These are phyloP conservation scores for Pleurotus platypus DNA, from an alignment of 768 basidiomycete species.

Conservation along the genomic window DNA sequence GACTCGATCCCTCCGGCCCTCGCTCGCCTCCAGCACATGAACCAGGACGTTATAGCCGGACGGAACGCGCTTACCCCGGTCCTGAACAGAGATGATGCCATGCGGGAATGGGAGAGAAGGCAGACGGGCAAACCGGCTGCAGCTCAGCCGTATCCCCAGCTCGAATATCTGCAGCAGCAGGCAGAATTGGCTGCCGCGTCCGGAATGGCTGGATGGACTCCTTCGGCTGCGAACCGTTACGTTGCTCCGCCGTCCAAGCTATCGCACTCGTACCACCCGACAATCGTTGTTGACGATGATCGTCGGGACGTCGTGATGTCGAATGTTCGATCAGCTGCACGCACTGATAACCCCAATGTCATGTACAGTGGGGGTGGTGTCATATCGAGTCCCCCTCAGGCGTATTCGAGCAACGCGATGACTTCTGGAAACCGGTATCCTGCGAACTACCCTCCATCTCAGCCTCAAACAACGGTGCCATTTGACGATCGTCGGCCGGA, in stretches of 20 bases:
- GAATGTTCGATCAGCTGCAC: conserved; percentile 64
- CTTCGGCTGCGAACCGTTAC: conserved; percentile 38
- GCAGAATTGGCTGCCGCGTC: conserved; percentile 74
- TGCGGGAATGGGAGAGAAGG: conserved; percentile 93
- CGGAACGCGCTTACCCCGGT: conserved; percentile 90
- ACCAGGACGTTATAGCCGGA: conserved; percentile 72
- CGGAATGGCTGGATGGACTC: conserved; percentile 56
- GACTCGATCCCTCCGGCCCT: conserved; percentile 94
- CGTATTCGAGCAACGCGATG: conserved; percentile 53
- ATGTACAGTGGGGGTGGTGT: conserved; percentile 45
- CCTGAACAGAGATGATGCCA: conserved; percentile 90
- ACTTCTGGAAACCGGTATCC: conserved; percentile 61
- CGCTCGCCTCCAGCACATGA: conserved; percentile 86
- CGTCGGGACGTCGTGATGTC: conserved; percentile 80
- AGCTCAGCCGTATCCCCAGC: conserved; percentile 82
- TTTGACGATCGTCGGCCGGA: conserved; percentile 67
- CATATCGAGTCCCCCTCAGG: conserved; percentile 75
- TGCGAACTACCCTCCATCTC: conserved; percentile 47
- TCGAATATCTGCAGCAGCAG: conserved; percentile 92
- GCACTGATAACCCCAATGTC: conserved; percentile 38
- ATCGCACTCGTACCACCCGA: conserved; percentile 63
- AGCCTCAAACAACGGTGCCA: conserved; percentile 33
- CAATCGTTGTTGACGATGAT: conserved; percentile 61
- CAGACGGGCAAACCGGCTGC: conserved; percentile 69
- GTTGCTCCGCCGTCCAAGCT: conserved; percentile 63